Base-by-base conservation (phyloP, 1,284 basidiomycete genomes). In the Ganoderma boninense region DNA sequence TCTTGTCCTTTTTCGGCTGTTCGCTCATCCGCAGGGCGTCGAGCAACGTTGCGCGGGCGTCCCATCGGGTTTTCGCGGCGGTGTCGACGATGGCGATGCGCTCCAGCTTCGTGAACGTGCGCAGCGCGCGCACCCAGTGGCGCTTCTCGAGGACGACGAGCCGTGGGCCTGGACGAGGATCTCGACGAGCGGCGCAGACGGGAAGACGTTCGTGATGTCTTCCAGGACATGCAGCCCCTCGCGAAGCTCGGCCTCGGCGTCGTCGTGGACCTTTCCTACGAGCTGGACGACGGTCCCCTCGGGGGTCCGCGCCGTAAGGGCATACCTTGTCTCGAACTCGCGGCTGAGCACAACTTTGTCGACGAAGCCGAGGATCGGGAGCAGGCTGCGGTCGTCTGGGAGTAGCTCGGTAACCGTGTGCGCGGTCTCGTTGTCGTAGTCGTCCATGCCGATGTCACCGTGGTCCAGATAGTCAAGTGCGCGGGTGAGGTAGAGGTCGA, bases 331-430 rank as follows among this genome's bases (percentile, higher is more conserved):
- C 38, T 43, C 60, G 14, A n/a, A 40, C n/a, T 32, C n/a, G 16
- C 35, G 23, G 38, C 26, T 35, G 60, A 67, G 60, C 26, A 23
- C 40, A 26, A 67, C 49, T 6, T 16, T n/a, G 49, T 26, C 23
- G 10, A 67, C 66, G 11, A 32, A 29, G 11, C 35, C 14, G 23
- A 69, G 40, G 65, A 69, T 49, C 4, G 64, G 69, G 11, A 69
- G 42, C 6, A 29, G 40, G 20, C 16, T 13, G 52, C n/a, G 40
- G 64, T 49, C 42, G 60, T 65, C 49, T 2, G 68, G 68, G 38
- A 69, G 64, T 5, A 56, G 18, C 38, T 35, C 26, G 5, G 49
- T 54, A 11, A 59, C 64, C n/a, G 49, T 38, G 14, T 56, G 59
- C 26, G 14, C 4, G 23, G 6, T 8, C 32, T 57, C 54, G 38